Base-by-base conservation (phyloP, 306 rosid genomes). In the Glycine tomentella region DNA sequence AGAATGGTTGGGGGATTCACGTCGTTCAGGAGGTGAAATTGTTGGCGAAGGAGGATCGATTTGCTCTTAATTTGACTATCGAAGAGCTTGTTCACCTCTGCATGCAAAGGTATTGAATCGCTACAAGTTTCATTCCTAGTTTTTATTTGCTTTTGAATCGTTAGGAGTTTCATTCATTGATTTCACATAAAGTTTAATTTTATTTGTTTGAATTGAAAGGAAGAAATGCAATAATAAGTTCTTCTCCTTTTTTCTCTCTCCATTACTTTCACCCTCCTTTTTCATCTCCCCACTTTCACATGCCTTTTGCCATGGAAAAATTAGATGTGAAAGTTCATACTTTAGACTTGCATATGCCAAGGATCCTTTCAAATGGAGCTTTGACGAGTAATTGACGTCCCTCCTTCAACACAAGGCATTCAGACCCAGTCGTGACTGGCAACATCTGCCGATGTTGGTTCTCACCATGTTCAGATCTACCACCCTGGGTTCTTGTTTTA, bases 1-100 rank as follows among this genome's bases (percentile, higher is more conserved):
- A 51, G 74, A 84, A 79, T 44, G 97, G 99, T 55, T 95, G 99
- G 99, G 99, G 38, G n/a, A 86, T 95, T 49, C 98, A 93, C 57
- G 91, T 95, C 15, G 97, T 93, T 68, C 99, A 95, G 85, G 99
- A 95, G 91, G 93, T 95, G 81, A 95, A 93, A 86, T 83, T 93
- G 76, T 82, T 95, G 91, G 98, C 97, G n/a, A n/a, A 93, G 75
- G 94, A 85, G 34, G 97, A 91, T 84, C 93, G 98, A 44, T 68
- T 77, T 56, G 74, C 89, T 69, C 85, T 93, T 53, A 98, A 93
- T 77, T 85, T 93, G 6, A 91, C 98, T 81, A 91, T 93, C 36
- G 92, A 89, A 12, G 98, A 95, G 83, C 98, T 95, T 77, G 83
- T 91, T 83, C 92, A 86, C 76, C 88, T 95, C 38, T 97, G 99